Conservation (phyloP, 2,329 filamentous ascomycete genomes). For the Cladosporium sp. region DNA sequence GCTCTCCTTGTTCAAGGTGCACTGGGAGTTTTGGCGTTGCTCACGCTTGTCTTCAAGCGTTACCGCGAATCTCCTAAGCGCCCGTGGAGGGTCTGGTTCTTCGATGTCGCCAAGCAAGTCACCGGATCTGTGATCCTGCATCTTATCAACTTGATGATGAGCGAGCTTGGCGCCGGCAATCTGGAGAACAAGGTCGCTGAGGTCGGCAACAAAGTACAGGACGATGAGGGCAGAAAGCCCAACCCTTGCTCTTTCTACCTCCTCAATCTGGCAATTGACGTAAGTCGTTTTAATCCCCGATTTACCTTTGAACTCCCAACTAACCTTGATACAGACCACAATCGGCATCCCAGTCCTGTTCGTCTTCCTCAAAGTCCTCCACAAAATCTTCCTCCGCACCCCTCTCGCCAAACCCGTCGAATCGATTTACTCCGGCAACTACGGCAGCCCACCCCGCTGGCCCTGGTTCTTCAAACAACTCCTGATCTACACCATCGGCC, state of each 20-base stretch:
- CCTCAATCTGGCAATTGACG: conserved; percentile 90
- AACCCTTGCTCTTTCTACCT: conserved; percentile 98
- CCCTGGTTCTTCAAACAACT: conserved; percentile 97
- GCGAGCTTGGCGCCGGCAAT: conserved; percentile 85
- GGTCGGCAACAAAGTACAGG: conserved; percentile 26
- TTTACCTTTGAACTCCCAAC: not conserved
- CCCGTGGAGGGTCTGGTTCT: conserved; percentile 94
- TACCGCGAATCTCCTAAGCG: conserved; percentile 89
- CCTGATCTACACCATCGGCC: conserved; percentile 88
- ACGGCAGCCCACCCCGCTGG: conserved; percentile 74
- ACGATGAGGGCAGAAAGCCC: conserved; percentile 60
- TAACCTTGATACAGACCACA: conserved; percentile 63
- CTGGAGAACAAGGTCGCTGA: conserved; percentile 52
- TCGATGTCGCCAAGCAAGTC: conserved; percentile 96
- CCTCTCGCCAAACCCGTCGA: conserved; percentile 74
- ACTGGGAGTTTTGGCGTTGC: conserved; percentile 74
- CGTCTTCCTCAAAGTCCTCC: conserved; percentile 74
- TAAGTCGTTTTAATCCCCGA: conserved; percentile 49
- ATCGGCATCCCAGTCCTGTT: conserved; percentile 94
- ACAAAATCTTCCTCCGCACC: conserved; percentile 67
- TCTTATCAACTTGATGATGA: conserved; percentile 91
- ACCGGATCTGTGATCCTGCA: conserved; percentile 90
- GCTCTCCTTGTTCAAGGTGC: conserved; percentile 85
- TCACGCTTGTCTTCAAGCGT: conserved; percentile 87
- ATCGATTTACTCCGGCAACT: conserved; percentile 90